Conservation (phyloP, 1,139 yeast species). For the Kurtzmaniella quercitrusa region DNA sequence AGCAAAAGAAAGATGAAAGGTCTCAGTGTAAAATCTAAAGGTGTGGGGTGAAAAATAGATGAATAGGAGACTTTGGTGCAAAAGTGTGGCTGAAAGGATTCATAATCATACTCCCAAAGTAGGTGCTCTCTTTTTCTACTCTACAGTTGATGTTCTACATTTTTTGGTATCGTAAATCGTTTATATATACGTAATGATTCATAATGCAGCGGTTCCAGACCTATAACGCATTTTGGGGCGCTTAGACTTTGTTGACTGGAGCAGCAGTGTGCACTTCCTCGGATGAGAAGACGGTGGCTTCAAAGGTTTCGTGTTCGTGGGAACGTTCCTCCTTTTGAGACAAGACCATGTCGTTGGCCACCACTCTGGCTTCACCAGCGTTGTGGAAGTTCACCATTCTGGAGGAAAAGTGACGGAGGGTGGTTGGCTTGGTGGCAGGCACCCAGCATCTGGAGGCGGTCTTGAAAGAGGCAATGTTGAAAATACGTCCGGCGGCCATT, state of each 20-base stretch:
- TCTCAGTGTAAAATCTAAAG: too few relatives aligned
- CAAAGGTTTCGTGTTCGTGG: conserved; percentile 26
- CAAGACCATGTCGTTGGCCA: conserved; percentile 35
- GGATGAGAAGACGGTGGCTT: conserved; percentile 37
- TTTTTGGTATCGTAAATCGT: not conserved
- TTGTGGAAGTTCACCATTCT: conserved; percentile 36
- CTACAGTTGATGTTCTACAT: not conserved
- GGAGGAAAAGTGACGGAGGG: conserved; percentile 30
- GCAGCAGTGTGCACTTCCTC: conserved; percentile 45
- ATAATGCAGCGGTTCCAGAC: conserved; percentile 5
- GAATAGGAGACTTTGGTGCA: too few relatives aligned
- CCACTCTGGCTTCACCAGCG: conserved; percentile 27
- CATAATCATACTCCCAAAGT: too few relatives aligned
- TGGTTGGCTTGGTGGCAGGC: conserved; percentile 18
- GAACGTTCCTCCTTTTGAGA: conserved; percentile 14
- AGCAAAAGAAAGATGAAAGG: too few relatives aligned
- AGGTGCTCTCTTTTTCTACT: too few relatives aligned
- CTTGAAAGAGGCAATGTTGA: conserved; percentile 33
- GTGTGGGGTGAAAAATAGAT: too few relatives aligned
- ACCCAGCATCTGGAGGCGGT: conserved; percentile 47
- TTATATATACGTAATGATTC: not conserved
- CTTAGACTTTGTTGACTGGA: conserved; percentile 35
- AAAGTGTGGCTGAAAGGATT: too few relatives aligned
- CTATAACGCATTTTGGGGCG: not conserved
- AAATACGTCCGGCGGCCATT: conserved; percentile 32